Base-by-base conservation (phyloP, 352 stramenopile species). In the Pythium sukuiense region DNA sequence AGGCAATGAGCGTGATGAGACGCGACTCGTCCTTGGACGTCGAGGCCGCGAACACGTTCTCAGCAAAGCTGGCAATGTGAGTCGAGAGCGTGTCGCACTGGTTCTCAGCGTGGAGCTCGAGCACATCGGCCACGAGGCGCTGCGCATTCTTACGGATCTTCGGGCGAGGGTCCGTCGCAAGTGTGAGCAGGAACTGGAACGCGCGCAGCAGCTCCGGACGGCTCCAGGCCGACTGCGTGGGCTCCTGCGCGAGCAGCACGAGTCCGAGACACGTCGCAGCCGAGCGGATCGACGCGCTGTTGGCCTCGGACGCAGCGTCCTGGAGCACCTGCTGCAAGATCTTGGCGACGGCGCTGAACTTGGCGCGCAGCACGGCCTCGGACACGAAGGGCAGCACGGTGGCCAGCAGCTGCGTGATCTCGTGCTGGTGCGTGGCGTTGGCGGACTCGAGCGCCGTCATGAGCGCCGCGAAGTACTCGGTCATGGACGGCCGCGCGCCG, bases 381-480 rank as follows among this genome's bases (percentile, higher is more conserved):
- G 86, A 83, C 20, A 90, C 79, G 50, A 81, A 73, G 2, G 85
- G 87, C 71, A 96, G 69, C 58, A 89, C 86, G 55, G 90, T 87
- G 11, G 80, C 77, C 50, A 95, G 79, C 59, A 95, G 67, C 67
- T 91, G 81, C 54, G 84, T 70, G 59, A 93, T 80, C 65, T 95
- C 84, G 60, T 92, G 80, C 55, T 88, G 80, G 63, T 95, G 87
- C 49, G 85, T 87, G 53, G 79, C 75, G 27, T 77, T 76, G 6
- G 81, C 83, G 1, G 85, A 83, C 69, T 95, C 87, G 58, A 95
- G 76, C 55, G 83, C 87, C 18, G 87, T 95, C 87, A 95, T 94
- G 59, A 95, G 77, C 61, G 87, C 85, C 13, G 87, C 87, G 61
- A 95, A 95, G 66, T 95, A 95, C 76, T 95, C 87, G 33, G 85